These are phyloP conservation scores for Magnusiomyces suaveolens DNA, from an alignment of 1,139 yeast genomes.

Conservation along the genomic window DNA sequence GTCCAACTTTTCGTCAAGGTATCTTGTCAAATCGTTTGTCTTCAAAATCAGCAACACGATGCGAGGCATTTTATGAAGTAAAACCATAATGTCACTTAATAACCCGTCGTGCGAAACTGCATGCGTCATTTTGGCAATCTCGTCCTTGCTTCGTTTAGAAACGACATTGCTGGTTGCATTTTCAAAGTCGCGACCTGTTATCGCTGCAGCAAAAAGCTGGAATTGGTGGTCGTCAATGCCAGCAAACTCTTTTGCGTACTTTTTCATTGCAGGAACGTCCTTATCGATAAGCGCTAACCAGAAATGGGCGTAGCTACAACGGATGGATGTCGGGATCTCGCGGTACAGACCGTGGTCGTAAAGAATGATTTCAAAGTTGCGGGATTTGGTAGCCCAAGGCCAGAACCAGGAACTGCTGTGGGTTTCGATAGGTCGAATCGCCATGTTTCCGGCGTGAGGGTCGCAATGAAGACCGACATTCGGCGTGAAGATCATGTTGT, in stretches of 20 bases:
- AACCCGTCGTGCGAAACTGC: conserved; percentile 39
- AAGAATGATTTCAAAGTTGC: conserved; percentile 80
- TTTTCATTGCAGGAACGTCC: conserved; percentile 54
- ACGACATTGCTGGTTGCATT: conserved; percentile 59
- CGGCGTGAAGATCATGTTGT: conserved; percentile 91
- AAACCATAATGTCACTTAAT: conserved; percentile 66
- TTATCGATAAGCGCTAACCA: conserved; percentile 83
- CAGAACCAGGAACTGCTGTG: conserved; percentile 10
- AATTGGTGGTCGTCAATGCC: conserved; percentile 70
- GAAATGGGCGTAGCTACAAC: conserved; percentile 77
- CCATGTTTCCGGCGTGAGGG: conserved; percentile 95
- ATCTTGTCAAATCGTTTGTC: conserved; percentile 87
- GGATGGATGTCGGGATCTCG: conserved; percentile 64
- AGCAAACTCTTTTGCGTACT: conserved; percentile 70
- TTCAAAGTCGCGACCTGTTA: conserved; percentile 76
- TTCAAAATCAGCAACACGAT: conserved; percentile 77
- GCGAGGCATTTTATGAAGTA: conserved; percentile 73
- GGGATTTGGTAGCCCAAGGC: conserved; percentile 36
- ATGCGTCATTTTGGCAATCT: conserved; percentile 54
- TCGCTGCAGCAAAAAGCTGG: conserved; percentile 80
- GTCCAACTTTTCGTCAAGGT: conserved; percentile 71
- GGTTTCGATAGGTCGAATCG: conserved; percentile 44
- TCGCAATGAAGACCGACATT: conserved; percentile 91
- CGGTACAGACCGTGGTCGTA: conserved; percentile 95
- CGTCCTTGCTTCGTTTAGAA: conserved; percentile 45